Evolutionary conservation across 2,329 filamentous ascomycete species (phyloP), one percentile per base, ranked within the genome.

Genomic region (Thermoascus crustaceus): DNA sequence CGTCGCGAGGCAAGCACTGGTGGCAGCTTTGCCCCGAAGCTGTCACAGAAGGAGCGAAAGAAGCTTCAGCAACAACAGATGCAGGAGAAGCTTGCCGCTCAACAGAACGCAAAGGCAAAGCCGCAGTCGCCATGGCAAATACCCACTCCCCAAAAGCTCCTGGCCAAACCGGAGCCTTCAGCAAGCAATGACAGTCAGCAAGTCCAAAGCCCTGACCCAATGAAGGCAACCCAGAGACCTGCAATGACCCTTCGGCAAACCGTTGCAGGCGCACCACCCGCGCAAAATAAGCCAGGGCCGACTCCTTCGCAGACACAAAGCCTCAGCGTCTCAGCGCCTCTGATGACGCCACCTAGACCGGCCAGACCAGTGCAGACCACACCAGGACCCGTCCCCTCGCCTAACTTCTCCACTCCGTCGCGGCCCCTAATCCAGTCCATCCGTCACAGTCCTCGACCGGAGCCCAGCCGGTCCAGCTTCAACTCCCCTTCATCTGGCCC

Each of bases 21-120:
- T 46, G 35, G 59, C 50, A 49, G 52, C 49, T 52, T 64, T 17
- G 57, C 65, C 23, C 60, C 66, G 0, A 94, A 85, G 55, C 62
- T 94, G 46, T 94, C 88, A 0, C 91, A 96, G 49, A 94, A 91
- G 53, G 88, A 95, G 57, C 79, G 87, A 14, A 96, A 94, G 64
- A 84, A 76, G 53, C 76, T 87, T 45, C 76, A 86, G 49, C 81
- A 86, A 50, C 72, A 77, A 42, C 76, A 84, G 50, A 49, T 63
- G 37, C 60, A 64, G 64, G 71, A 63, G 24, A 52, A 52, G 39
- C 42, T 55, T 39, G 53, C 45, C 32, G 55, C 56, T 34, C 46
- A 55, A 33, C 45, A 57, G 37, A 53, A 54, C 36, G 40, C 50
- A 45, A 66, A 58, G 35, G 58, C 63, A 37, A 44, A 45, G 32